Conservation (phyloP, 2,329 filamentous ascomycete species). For the Pseudogymnoascus sp. region DNA sequence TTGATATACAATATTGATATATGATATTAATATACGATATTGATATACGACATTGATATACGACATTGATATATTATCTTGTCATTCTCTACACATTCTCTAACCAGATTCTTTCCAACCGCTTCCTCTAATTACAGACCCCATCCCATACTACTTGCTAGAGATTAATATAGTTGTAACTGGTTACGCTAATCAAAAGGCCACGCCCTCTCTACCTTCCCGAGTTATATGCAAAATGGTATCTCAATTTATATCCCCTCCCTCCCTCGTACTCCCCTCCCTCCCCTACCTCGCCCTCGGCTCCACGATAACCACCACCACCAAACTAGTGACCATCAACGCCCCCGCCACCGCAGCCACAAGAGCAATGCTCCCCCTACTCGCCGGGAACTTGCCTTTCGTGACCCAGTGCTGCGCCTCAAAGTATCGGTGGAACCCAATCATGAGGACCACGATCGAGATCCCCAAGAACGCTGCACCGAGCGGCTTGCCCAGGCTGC, state of each 20-base stretch:
- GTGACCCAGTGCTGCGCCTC: constrained; percentile 74
- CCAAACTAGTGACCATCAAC: constrained; percentile 51
- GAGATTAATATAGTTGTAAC: not conserved
- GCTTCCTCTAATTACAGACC: not conserved
- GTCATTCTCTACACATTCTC: not conserved
- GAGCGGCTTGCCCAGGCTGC: constrained; percentile 62
- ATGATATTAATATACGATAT: no score
- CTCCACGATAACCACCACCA: constrained; percentile 51
- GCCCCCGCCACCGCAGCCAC: constrained; percentile 57
- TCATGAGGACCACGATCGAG: constrained; percentile 62
- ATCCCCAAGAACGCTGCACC: constrained; percentile 71
- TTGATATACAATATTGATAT: no score
- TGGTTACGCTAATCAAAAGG: not conserved
- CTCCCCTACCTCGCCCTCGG: constrained; percentile 22
- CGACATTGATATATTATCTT: not conserved
- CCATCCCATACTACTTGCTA: not conserved
- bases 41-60: no score
- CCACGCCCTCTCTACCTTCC: not conserved
- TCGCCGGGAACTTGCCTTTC: constrained; percentile 70
- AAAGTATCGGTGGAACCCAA: constrained; percentile 73
- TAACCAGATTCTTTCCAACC: not conserved
- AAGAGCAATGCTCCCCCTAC: constrained; percentile 63
- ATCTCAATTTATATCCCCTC: not conserved
- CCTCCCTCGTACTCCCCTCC: not conserved
- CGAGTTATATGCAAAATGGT: not conserved